Base-by-base conservation (phyloP, 23 red algal species). In the Chondrus crispus region DNA sequence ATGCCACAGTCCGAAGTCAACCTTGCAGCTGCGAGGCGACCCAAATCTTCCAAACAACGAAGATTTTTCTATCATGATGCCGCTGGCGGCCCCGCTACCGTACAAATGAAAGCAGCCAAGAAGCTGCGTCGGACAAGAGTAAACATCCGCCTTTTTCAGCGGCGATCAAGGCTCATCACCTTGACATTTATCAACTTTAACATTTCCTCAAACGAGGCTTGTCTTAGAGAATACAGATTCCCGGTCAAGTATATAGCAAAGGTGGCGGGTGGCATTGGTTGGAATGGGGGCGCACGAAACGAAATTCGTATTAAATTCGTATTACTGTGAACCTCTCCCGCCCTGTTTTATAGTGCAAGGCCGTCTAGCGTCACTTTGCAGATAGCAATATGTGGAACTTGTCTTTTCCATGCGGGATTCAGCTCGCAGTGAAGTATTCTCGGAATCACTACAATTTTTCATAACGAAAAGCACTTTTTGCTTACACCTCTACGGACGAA, bases 381-480 rank as follows among this genome's bases (percentile, higher is more conserved):
- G 26, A n/a, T 82, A 57, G 88, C 71, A 81, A 41, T 54, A 82
- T 43, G 14, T 82, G 57, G 38, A 69, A 49, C 14, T 12, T 2
- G 7, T 48, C 35, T 81, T 91, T 47, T n/a, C 36, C 2, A 91
- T 82, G 74, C 20, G 74, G 20, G 46, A 50, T 50, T 72, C 57
- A 18, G 38, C 81, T 62, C 52, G 66, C 19, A 72, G 32, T 26
- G 88, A 91, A 5, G 30, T 82, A 24, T 82, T 82, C 33, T 81
- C 71, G 50, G 49, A 91, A 46, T 32, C 28, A 51, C 73, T 18
- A 75, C 81, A 69, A 37, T 38, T 13, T 74, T 81, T 30, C 42
- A 63, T 1, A 0, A 73, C 10, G 45, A 16, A 19, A 68, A 51
- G 32, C 13, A 49, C 41, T 11, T 70, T 71, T 46, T 87, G 29